Percentiles rank a stretch among this genome's conserved stretches.
These are phyloP conservation scores for Moricandia moricandioides DNA, from an alignment of 345 rosid species.

Conservation along the genomic window DNA sequence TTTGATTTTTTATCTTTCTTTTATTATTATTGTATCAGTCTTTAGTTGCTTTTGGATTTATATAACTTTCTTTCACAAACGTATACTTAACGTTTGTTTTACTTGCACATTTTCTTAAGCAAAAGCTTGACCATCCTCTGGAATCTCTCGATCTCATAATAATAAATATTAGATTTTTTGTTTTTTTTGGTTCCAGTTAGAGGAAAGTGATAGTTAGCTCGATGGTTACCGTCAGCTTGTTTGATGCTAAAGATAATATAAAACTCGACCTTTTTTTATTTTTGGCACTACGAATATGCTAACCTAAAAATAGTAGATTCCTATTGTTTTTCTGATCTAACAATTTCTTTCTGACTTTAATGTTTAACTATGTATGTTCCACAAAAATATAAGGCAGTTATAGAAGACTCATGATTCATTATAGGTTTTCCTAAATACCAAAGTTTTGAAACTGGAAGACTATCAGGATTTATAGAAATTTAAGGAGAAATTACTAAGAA, in stretches of 20 bases:
- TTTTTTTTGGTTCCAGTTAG: not conserved
- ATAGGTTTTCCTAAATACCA: too few species aligned
- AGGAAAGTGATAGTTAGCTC: conserved; percentile 24
- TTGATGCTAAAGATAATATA: not conserved
- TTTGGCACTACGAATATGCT: conserved; percentile 20
- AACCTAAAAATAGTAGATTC: conserved; percentile 12
- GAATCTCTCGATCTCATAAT: conserved; percentile 1
- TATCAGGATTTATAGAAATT: too few species aligned
- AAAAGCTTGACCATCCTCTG: conserved; percentile 10
- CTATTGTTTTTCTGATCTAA: not conserved
- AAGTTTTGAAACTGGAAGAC: too few species aligned
- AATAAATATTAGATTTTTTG: conserved; percentile 11
- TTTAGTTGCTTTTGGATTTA: conserved; percentile 13
- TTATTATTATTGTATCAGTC: not conserved
- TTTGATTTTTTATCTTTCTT: too few species aligned
- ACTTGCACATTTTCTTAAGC: conserved; percentile 27
- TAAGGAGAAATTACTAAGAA: too few species aligned
- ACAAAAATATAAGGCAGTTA: too few species aligned
- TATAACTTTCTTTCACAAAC: not conserved
- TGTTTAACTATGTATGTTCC: not conserved
- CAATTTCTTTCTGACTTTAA: not conserved
- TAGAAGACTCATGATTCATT: too few species aligned
- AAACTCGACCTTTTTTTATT: not conserved
- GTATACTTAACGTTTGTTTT: conserved; percentile 24
- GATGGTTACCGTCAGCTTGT: conserved; percentile 9